Base-by-base conservation (phyloP, 2,329 filamentous ascomycete species). In the Fusarium pseudoanthophilum region DNA sequence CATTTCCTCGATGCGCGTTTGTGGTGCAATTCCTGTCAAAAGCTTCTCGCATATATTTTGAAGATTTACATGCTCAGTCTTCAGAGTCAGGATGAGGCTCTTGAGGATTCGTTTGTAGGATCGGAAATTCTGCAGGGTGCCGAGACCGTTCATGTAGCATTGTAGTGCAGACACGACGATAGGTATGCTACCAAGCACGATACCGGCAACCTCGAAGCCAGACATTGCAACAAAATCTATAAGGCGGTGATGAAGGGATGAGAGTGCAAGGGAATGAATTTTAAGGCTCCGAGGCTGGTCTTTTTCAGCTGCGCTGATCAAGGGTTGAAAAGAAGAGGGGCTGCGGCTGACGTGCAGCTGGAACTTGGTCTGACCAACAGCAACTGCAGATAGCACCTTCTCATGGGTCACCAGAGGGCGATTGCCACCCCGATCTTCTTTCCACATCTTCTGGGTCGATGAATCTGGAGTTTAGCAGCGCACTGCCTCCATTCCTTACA, bases 21-120 rank as follows among this genome's bases (percentile, higher is more conserved):
- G 42, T 1, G 48, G 57, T 0, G 51, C 62, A 3, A 73, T 42
- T 1, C 60, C 57, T 0, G 26, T 34, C 0, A 71, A 40, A 0
- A 73, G 24, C 6, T 51, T 73, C 18, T 73, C 69, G 5, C 60
- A 73, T 1, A 63, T 48, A 0, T 70, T 63, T 2, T 55, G 52
- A 0, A 73, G 14, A 7, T 24, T 60, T 10, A 60, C 4, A 6
- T 49, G 36, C 5, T 72, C 62, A 0, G 52, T 72, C 1, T 72
- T 39, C 4, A 72, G 66, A 8, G 4, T 40, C 0, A 51, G 36
- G 4, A 70, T 64, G 4, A 72, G 52, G 9, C 42, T 61, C 15
- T 43, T 43, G 1, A 72, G 48, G 2, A 51, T 53, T 18, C 56
- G 28, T 1, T 60, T 32, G 36, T 64, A 64, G 4, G 28, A 36